Percentiles rank a stretch among this genome's conserved stretches.
Evolutionary conservation across 257 asterid genomes (phyloP).

Genomic region (Nicotiana knightiana): DNA sequence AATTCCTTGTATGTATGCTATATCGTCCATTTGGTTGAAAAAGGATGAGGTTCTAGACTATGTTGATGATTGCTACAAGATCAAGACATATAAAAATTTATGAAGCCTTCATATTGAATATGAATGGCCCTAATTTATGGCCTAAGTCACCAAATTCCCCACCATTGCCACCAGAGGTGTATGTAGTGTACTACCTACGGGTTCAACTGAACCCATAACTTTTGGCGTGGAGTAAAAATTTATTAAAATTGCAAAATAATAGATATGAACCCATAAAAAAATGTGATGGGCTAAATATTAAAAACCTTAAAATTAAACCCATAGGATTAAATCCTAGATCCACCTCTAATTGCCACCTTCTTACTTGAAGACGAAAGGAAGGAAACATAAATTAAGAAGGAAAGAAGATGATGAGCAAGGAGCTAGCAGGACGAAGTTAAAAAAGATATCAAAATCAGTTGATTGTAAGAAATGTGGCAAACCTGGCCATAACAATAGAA

Average conservation of each 20-base stretch:
- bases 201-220: too few relatives aligned
- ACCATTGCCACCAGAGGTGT: not conserved
- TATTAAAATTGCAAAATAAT: too few relatives aligned
- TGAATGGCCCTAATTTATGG: not conserved
- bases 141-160: not conserved
- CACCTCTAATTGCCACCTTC: not conserved
- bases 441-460: not conserved
- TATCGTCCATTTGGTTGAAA: not conserved
- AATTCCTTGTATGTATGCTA: conserved; percentile 10
- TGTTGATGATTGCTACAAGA: conserved; percentile 9
- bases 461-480: too few relatives aligned
- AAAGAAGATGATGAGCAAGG: not conserved
- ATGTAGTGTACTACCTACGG: too few relatives aligned
- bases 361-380: not conserved
- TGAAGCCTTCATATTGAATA: not conserved
- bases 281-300: too few relatives aligned
- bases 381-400: not conserved
- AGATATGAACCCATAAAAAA: too few relatives aligned
- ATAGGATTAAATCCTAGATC: too few relatives aligned
- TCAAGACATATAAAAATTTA: not conserved
- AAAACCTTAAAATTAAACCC: too few relatives aligned
- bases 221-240: too few relatives aligned
- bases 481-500: not conserved
- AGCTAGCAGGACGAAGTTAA: not conserved
- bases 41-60: not conserved